phyloP scores from a whole-genome alignment of 805 yeast genomes.

The Groenewaldozyma tartarivorans region DNA sequence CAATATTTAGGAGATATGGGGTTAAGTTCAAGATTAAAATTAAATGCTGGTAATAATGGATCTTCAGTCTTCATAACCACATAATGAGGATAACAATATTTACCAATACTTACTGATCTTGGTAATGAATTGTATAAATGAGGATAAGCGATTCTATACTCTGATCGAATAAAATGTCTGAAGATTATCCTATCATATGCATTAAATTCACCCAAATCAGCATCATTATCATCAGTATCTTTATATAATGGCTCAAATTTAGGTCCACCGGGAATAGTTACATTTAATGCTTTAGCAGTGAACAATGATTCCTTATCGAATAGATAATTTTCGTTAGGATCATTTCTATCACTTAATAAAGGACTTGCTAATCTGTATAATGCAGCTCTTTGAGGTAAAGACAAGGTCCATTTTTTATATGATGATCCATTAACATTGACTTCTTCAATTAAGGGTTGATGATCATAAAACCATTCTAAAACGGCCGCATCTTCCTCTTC shows the following conservation, averaged over 20 bases:
- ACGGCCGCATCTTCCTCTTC: slow-evolving; percentile 51
- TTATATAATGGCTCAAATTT: slow-evolving; percentile 80
- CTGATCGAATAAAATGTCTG: slow-evolving; percentile 68
- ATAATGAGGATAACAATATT: slow-evolving; percentile 57
- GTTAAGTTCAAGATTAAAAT: slow-evolving; percentile 43
- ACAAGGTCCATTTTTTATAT: slow-evolving; percentile 62
- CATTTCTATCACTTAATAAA: slow-evolving; percentile 46
- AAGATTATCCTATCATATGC: slow-evolving; percentile 80
- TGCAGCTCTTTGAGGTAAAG: slow-evolving; percentile 51
- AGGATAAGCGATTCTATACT: slow-evolving; percentile 81
- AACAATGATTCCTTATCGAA: slow-evolving; percentile 74
- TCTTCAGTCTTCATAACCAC: slow-evolving; percentile 40
- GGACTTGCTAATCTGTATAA: slow-evolving; percentile 66
- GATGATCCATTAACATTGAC: slow-evolving; percentile 62
- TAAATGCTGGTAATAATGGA: slow-evolving; percentile 46
- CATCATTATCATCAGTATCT: slow-evolving; percentile 52
- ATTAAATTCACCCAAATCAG: slow-evolving; percentile 84
- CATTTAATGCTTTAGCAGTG: slow-evolving; percentile 84
- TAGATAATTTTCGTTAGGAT: slow-evolving; percentile 54
- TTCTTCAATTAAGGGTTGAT: slow-evolving; percentile 59
- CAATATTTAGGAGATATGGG: slow-evolving; percentile 30
- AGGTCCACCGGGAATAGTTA: slow-evolving; percentile 92
- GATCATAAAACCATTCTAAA: slow-evolving; percentile 73
- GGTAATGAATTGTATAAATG: slow-evolving; percentile 73
- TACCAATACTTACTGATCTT: slow-evolving; percentile 47